Base-by-base conservation (phyloP, 1,284 basidiomycete genomes). In the Cryptococcus sp. region DNA sequence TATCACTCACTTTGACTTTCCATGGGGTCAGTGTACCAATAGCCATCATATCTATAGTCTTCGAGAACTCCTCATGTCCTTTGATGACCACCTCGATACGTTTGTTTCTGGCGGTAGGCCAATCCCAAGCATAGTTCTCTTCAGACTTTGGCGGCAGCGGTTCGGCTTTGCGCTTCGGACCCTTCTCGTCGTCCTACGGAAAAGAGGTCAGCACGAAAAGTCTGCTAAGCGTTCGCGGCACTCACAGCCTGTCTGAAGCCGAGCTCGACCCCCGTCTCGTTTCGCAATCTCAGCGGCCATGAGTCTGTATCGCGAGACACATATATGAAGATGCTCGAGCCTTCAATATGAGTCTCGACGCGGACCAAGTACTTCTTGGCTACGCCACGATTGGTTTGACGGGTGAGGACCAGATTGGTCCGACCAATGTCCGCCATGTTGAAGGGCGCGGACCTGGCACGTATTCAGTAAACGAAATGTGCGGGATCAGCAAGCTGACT, bases 21-120 rank as follows among this genome's bases (percentile, higher is more conserved):
- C 96, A 93, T 0, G 96, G 96, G 15, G 93, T 80, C 41, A 97
- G 84, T 61, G 91, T 86, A 49, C 96, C 96, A 47, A 99, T 99
- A 77, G 98, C 96, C 86, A 97, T 88, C 60, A 97, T 88, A 73
- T 99, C 96, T 54, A 99, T 82, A 23, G 84, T 81, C 42, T 91
- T 84, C n/a, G 86, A 85, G 47, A 85, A 80, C 17, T 66, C 62
- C 6, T 68, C 45, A 15, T 84, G 83, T 25, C 58, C 57, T 10
- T 46, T 47, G 31, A 35, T 35, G 11, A 41, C 38, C 16, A 99
- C 80, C 53, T 86, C 79, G 44, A 99, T 82, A 66, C 87, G 88
- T 81, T 97, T 99, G 70, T 90, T 87, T 54, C 81, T 81, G 3
- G 88, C 87, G 10, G 93, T 91, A 1, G 96, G 96, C 64, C 85